Conservation (phyloP, 805 yeast genomes). For the Cyberlindnera meyerae region DNA sequence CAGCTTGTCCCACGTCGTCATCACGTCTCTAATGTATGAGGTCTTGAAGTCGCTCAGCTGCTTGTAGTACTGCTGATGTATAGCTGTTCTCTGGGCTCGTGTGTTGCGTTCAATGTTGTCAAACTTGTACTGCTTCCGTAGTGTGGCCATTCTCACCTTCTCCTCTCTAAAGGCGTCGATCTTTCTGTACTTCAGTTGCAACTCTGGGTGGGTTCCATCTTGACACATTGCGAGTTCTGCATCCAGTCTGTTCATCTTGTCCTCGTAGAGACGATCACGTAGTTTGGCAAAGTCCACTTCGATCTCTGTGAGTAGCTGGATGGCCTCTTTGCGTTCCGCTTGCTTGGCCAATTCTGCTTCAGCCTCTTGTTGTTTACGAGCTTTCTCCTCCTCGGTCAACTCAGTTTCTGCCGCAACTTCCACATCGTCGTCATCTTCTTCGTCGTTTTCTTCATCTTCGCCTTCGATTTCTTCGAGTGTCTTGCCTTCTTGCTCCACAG, state of each 20-base stretch:
- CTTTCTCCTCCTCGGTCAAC: conserved; percentile 21
- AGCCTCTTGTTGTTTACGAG: conserved; percentile 18
- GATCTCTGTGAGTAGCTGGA: conserved; percentile 68
- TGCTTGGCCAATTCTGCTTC: conserved; percentile 29
- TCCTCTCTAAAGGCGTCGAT: conserved; percentile 72
- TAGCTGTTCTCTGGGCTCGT: conserved; percentile 66
- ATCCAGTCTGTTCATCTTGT: conserved; percentile 69
- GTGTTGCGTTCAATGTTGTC: conserved; percentile 79
- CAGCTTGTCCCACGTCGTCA: conserved; percentile 86
- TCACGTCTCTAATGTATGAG: conserved; percentile 62
- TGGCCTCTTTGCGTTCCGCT: conserved; percentile 52
- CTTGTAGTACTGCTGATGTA: conserved; percentile 80
- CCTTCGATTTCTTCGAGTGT: conserved; percentile 18
- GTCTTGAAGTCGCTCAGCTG: conserved; percentile 62
- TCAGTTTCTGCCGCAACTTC: conserved; percentile 23
- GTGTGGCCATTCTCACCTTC: conserved; percentile 48
- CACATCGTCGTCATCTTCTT: conserved; percentile 21
- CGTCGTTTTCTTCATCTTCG: conserved; percentile 20
- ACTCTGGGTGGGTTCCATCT: conserved; percentile 89
- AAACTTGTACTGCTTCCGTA: conserved; percentile 58
- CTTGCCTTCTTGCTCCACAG: conserved; percentile 19
- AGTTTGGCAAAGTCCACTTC: conserved; percentile 83
- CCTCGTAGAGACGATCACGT: conserved; percentile 80
- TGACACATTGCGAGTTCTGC: conserved; percentile 83
- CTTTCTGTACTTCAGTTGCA: conserved; percentile 63